Evolutionary conservation across 208 protist species (phyloP).

Genomic region (Crithidia fasciculata): DNA sequence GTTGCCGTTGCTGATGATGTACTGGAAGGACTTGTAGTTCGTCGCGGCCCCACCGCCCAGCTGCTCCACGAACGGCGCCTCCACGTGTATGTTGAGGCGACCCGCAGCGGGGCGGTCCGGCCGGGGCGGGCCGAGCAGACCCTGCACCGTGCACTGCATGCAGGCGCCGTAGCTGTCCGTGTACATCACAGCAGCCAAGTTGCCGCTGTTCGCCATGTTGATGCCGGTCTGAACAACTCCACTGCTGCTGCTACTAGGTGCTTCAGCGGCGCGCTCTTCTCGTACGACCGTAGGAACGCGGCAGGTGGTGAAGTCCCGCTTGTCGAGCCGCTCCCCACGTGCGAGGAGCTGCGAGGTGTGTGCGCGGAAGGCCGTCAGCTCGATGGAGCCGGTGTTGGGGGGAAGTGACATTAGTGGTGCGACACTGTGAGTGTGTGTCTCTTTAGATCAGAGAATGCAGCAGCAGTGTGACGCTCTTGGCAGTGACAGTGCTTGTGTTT

Average conservation of each 20-base stretch:
- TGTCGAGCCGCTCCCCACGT: constrained; percentile 56
- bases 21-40: constrained; percentile 35
- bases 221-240: background rate
- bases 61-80: constrained; percentile 69
- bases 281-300: constrained; percentile 63
- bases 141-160: constrained; percentile 64
- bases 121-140: constrained; percentile 74
- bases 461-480: too few relatives aligned
- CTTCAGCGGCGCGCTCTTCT: constrained; percentile 33
- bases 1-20: constrained; percentile 35
- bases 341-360: constrained; percentile 52
- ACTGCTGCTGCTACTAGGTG: background rate
- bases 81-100: constrained; percentile 70
- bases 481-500: too few relatives aligned
- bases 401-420: constrained; percentile 67
- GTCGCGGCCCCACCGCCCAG: constrained; percentile 24
- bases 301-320: constrained; percentile 44
- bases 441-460: too few relatives aligned
- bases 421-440: background rate
- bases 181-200: constrained; percentile 73
- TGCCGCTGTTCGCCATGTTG: constrained; percentile 20
- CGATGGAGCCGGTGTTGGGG: constrained; percentile 77
- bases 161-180: constrained; percentile 74
- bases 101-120: constrained; percentile 55
- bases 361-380: constrained; percentile 68